Evolutionary conservation across 495 filamentous ascomycete species (phyloP), one percentile per base, ranked within the genome.

Genomic region (Annulohypoxylon stygium): DNA sequence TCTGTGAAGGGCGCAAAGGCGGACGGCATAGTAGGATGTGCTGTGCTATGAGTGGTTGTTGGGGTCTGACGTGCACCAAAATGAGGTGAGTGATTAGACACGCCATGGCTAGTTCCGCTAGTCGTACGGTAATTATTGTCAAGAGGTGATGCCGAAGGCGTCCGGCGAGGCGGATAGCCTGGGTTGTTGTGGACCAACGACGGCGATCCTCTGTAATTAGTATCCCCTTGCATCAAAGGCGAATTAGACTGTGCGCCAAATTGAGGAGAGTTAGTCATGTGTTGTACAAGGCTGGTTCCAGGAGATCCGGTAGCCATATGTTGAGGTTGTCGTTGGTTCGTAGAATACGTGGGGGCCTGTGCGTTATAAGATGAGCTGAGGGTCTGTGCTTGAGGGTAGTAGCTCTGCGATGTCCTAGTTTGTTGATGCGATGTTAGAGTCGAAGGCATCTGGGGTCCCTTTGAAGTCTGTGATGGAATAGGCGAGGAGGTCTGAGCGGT

Each of bases 301-400:
- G 81, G 66, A 30, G 82, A 78, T 16, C 76, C 78, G 7, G 78
- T 81, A 43, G 72, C 74, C 33, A 84, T 75, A 59, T 84, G 82
- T 30, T 82, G 83, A 45, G 81, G 81, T 51, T 83, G 80, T n/a
- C 83, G 81, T 64, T 81, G 82, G 23, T 81, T 80, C 3, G 80
- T 69, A 18, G 78, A 67, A 37, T 84, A 84, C 3, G 77, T 57
- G 16, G 70, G 50, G 16, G 75, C 61, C 20, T 80, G 78, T 23
- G 78, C 12, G 45, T 74, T 78, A 33, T 78, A 79, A 5, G 75
- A 67, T 23, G 77, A 70, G 30, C 61, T 50, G 14, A 79, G 67
- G 45, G 55, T 51, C 45, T 77, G 73, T 30, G 72, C 47, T 51
- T 75, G 75, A n/a, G 75, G 66, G 48, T 75, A 79, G 16, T 77